Evolutionary conservation across 495 filamentous ascomycete genomes (phyloP).

Genomic region (Penicillium robsamsonii): DNA sequence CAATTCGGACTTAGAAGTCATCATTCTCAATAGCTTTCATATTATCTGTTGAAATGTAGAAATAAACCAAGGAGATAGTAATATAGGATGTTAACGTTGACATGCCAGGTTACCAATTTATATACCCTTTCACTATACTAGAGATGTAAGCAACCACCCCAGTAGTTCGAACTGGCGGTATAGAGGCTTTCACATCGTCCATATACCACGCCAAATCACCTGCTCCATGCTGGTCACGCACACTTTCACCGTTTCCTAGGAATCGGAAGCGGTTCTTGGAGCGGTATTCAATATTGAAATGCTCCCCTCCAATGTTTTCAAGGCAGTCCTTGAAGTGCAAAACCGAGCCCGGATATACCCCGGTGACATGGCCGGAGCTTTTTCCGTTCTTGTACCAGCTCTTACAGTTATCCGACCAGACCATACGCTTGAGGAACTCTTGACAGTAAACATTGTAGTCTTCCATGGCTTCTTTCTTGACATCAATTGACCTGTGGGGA

Average conservation of each 20-base stretch:
- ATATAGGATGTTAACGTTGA: too few relatives aligned
- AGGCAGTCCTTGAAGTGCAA: conserved; percentile 11
- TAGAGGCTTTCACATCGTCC: neutral
- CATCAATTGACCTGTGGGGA: conserved; percentile 21
- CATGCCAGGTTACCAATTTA: too few relatives aligned
- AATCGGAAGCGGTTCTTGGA: conserved; percentile 46
- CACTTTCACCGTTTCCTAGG: conserved; percentile 43
- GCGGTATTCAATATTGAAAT: conserved; percentile 47
- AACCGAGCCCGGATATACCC: conserved; percentile 14
- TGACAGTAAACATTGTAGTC: conserved; percentile 41
- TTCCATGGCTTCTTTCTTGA: conserved; percentile 35
- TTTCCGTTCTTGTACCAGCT: conserved; percentile 50
- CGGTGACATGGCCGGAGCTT: neutral
- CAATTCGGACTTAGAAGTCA: too few relatives aligned
- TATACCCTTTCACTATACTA: too few relatives aligned
- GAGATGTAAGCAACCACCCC: too few relatives aligned
- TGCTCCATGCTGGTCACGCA: neutral
- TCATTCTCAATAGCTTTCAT: too few relatives aligned
- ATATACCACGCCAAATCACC: neutral
- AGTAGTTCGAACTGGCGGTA: neutral
- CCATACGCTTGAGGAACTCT: conserved; percentile 38
- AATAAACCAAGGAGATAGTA: too few relatives aligned
- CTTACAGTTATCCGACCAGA: conserved; percentile 43
- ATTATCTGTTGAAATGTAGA: too few relatives aligned
- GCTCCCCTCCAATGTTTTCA: conserved; percentile 31